These are phyloP conservation scores for Fraxinus albicans DNA, from an alignment of 305 asterid genomes.

Conservation along the genomic window DNA sequence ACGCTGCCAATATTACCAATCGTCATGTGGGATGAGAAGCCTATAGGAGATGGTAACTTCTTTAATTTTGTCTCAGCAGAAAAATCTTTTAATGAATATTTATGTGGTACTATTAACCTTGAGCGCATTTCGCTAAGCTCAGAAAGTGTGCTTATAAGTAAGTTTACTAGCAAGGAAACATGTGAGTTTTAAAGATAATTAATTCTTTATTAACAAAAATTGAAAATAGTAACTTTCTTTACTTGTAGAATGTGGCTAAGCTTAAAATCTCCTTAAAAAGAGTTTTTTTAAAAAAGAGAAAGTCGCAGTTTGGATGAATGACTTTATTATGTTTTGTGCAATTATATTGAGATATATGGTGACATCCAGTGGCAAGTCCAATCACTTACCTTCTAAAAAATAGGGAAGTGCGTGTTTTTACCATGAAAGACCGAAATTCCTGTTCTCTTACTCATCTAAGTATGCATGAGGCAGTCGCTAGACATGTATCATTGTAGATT, in stretches of 20 bases:
- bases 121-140: not conserved
- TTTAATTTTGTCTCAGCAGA: not conserved
- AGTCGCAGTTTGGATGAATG: not conserved
- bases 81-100: not conserved
- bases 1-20: constrained; percentile 74
- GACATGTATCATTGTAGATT: not conserved
- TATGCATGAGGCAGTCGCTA: not conserved
- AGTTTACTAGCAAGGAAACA: not conserved
- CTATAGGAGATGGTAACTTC: constrained; percentile 75
- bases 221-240: not conserved
- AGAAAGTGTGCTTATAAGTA: not conserved
- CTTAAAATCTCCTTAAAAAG: not conserved
- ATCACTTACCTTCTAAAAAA: not conserved
- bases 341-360: not conserved
- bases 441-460: not conserved
- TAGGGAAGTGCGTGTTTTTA: not conserved
- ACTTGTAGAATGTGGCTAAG: not conserved
- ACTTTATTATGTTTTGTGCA: not conserved
- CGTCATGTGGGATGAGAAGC: constrained; percentile 62
- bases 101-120: not conserved
- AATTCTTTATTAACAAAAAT: not conserved
- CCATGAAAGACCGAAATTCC: not conserved
- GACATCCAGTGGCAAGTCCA: not conserved
- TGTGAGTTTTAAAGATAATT: not conserved
- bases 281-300: not conserved